A percentile compares a stretch with the other conserved stretches of the same genome.
Evolutionary conservation across 2,329 filamentous ascomycete species (phyloP).

Genomic region (Exophiala sp.): DNA sequence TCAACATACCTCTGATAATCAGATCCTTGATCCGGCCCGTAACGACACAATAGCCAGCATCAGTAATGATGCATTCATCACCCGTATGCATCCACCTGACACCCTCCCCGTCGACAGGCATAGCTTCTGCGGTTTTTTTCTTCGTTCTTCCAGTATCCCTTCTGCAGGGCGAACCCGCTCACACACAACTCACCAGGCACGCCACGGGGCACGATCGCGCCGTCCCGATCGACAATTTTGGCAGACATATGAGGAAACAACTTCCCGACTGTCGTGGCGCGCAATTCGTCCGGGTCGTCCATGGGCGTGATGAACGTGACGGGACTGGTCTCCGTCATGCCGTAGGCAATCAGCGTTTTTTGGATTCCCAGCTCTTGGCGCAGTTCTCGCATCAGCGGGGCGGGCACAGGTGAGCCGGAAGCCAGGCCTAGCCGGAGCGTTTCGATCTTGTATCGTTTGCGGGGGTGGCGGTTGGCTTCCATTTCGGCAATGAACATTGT

Average conservation of each 20-base stretch:
- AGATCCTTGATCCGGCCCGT: constrained; percentile 75
- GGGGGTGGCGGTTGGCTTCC: constrained; percentile 46
- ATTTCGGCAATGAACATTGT: constrained; percentile 74
- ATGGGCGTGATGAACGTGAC: constrained; percentile 77
- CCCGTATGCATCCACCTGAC: constrained; percentile 61
- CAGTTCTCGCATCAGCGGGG: constrained; percentile 67
- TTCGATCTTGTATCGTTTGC: no score
- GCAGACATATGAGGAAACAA: constrained; percentile 69
- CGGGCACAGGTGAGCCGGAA: constrained; percentile 69
- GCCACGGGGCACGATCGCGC: constrained; percentile 61
- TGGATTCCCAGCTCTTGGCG: constrained; percentile 67
- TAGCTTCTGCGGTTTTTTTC: constrained; percentile 68
- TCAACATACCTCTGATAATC: constrained; percentile 57
- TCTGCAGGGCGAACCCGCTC: constrained; percentile 65
- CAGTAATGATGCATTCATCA: constrained; percentile 49
- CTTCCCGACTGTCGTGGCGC: constrained; percentile 67
- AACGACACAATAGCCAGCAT: constrained; percentile 62
- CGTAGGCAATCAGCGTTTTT: constrained; percentile 64
- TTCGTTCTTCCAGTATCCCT: constrained; percentile 59
- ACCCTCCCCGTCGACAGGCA: constrained; percentile 57
- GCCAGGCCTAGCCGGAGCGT: constrained; percentile 74
- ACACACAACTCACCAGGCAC: constrained; percentile 69
- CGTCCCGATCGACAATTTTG: constrained; percentile 68
- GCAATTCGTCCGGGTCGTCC: constrained; percentile 60
- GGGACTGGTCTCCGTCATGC: constrained; percentile 67